phyloP scores from a whole-genome alignment of 192 early-diverging fungal species.

The Dispira simplex region DNA sequence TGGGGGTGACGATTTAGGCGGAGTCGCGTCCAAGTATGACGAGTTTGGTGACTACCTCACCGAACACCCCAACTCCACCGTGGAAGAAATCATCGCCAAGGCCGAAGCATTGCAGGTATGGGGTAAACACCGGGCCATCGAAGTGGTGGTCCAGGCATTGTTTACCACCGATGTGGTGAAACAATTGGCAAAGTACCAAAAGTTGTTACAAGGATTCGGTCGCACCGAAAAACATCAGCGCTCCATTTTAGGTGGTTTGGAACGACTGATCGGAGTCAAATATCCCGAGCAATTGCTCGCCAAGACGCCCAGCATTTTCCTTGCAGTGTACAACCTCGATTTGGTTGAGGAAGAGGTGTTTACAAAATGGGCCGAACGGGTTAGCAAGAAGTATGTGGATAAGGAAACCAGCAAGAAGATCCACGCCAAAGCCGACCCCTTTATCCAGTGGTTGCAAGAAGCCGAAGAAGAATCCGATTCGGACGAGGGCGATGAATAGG shows the following conservation, averaged over 20 bases:
- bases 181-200: slow-evolving; percentile 54
- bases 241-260: slow-evolving; percentile 80
- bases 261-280: slow-evolving; percentile 55
- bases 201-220: slow-evolving; percentile 59
- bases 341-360: slow-evolving; percentile 84
- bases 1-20: slow-evolving; percentile 37
- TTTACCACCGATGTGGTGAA: slow-evolving; percentile 42
- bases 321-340: slow-evolving; percentile 81
- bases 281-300: slow-evolving; percentile 32
- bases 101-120: slow-evolving; percentile 58
- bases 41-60: slow-evolving; percentile 60
- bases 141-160: slow-evolving; percentile 69
- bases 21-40: slow-evolving; percentile 47
- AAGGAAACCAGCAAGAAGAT: slow-evolving; percentile 65
- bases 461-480: slow-evolving; percentile 70
- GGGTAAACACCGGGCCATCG: slow-evolving; percentile 62
- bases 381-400: slow-evolving; percentile 69
- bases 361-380: slow-evolving; percentile 80
- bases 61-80: slow-evolving; percentile 33
- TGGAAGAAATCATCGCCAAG: slow-evolving; percentile 59
- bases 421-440: slow-evolving; percentile 70
- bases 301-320: slow-evolving; percentile 65
- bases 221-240: slow-evolving; percentile 72
- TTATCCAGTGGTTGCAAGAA: slow-evolving; percentile 78
- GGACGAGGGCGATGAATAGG: slow-evolving; percentile 33